Evolutionary conservation across 2,329 filamentous ascomycete genomes (phyloP), one percentile per base, ranked within the genome.

Genomic region (Diaporthe amygdali): DNA sequence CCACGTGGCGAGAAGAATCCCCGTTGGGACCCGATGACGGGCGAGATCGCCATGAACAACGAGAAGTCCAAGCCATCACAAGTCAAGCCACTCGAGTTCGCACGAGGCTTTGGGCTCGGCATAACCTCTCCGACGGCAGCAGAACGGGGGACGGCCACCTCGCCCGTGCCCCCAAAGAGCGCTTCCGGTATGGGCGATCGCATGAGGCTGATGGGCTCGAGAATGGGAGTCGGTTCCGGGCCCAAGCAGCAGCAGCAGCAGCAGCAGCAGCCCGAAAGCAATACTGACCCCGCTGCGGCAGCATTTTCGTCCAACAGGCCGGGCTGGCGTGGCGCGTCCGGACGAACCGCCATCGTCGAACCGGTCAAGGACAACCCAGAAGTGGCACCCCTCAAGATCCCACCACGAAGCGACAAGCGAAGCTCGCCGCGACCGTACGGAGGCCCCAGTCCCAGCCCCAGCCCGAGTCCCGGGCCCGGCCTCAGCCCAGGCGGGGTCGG

Each of bases 311-410:
- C 81, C 32, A 83, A 77, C 66, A 84, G 86, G 27, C 89, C 90
- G 6, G 86, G 90, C 70, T 95, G 93, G 93, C 91, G 91, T 76
- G 93, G 93, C 22, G 90, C 90, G 46, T 94, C 91, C 78, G 93
- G 93, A 34, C 89, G 93, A 74, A 86, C 87, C 51, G 84, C 88
- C 44, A 85, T 94, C 69, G 87, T 93, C 41, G 86, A 87, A 54
- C 90, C 92, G 4, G 87, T 94, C 46, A 87, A 84, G 76, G 91
- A 94, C 77, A 88, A 89, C 44, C 83, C 82, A 51, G 82, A 84
- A 71, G 87, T 86, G 17, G 81, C 87, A 70, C 88, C 90, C n/a
- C 80, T 92, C 51, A 86, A 82, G 72, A 83, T 92, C 69, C 86
- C 87, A 20, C 83, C 82, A 51, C 89, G 84, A 78, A 86, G 81